phyloP scores from a whole-genome alignment of 2,329 filamentous ascomycete species.

The Penicillium sp. region DNA sequence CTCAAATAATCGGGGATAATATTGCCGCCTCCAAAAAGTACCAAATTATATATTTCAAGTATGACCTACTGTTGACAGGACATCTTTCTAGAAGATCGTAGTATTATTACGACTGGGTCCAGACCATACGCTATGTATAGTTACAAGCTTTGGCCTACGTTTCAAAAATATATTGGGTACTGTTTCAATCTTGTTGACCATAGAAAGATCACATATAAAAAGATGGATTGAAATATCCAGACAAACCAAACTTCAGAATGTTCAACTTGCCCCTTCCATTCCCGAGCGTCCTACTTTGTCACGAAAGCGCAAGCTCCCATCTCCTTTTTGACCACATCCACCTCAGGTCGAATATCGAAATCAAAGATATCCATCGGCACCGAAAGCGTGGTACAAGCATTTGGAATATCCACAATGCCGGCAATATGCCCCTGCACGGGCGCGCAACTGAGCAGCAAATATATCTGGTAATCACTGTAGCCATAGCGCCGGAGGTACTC shows the following conservation, averaged over 20 bases:
- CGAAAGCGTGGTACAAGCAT: constrained; percentile 85
- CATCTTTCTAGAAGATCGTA: neutral
- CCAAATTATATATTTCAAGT: neutral
- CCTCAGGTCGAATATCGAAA: constrained; percentile 78
- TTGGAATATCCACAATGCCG: constrained; percentile 87
- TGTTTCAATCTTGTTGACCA: neutral
- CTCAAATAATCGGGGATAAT: neutral
- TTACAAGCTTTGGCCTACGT: neutral
- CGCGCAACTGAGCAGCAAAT: constrained; percentile 80
- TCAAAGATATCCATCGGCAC: constrained; percentile 93
- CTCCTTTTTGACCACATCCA: constrained; percentile 61
- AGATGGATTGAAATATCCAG: neutral
- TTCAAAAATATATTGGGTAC: neutral
- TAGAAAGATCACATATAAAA: neutral
- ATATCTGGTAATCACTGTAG: constrained; percentile 74
- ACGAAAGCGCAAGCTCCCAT: constrained; percentile 71
- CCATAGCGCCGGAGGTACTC: constrained; percentile 76
- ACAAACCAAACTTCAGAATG: neutral
- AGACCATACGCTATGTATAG: neutral
- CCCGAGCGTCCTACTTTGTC: constrained; percentile 29
- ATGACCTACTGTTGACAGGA: neutral
- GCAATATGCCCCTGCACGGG: constrained; percentile 86
- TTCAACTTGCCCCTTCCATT: neutral
- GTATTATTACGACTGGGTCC: neutral
- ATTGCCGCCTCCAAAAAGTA: neutral